phyloP scores from a whole-genome alignment of 306 rosid genomes.

The Fagus crenata region DNA sequence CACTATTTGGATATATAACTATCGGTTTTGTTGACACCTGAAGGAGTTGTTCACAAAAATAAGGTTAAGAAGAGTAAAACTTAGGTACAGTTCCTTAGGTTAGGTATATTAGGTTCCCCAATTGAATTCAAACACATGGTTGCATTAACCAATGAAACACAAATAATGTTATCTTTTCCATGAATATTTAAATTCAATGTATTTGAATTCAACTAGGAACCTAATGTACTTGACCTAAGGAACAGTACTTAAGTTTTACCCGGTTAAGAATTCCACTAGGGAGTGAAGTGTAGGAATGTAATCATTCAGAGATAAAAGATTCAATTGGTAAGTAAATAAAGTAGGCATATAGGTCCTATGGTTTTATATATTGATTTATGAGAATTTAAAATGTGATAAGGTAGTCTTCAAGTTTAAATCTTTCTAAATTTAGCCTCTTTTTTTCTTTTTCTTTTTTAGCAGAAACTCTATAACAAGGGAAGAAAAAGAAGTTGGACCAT shows the following conservation, averaged over 20 bases:
- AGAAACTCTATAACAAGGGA: neutral
- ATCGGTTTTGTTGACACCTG: conserved; percentile 56
- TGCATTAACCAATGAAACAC: no score
- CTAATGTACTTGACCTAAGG: no score
- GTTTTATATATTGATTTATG: neutral
- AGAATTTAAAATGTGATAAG: neutral
- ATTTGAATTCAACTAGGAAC: no score
- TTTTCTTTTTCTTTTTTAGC: neutral
- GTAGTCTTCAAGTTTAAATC: neutral
- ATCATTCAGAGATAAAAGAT: conserved; percentile 11
- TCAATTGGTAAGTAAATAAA: conserved; percentile 18
- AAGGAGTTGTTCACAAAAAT: conserved; percentile 26
- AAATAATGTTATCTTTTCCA: no score
- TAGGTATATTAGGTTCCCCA: no score
- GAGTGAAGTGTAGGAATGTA: conserved; percentile 10
- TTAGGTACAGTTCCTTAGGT: no score
- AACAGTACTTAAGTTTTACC: no score
- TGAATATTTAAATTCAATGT: no score
- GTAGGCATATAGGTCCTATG: neutral
- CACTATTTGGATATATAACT: conserved; percentile 59
- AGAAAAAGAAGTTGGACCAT: neutral
- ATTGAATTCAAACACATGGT: no score
- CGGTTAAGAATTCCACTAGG: conserved; percentile 4
- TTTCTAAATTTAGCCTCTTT: neutral
- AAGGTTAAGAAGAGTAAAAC: neutral